A percentile compares a stretch with the other conserved stretches of the same genome.
These are phyloP conservation scores for Podaxis carcinomalis DNA, from an alignment of 768 basidiomycete genomes.

Conservation along the genomic window DNA sequence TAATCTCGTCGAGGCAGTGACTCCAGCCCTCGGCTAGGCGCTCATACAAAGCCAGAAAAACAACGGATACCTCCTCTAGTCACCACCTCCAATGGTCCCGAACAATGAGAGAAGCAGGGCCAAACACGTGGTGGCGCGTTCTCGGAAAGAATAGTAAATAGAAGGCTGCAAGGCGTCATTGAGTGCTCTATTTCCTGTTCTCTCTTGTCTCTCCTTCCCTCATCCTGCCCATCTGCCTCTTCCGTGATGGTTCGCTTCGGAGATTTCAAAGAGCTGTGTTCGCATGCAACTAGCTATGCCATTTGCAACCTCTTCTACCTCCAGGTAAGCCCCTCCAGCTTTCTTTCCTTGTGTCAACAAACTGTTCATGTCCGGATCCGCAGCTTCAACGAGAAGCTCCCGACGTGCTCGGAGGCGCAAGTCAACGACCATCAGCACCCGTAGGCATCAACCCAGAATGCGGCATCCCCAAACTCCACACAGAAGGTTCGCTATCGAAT, in stretches of 20 bases:
- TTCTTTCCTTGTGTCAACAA: conserved; percentile 1
- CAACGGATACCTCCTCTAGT: neutral
- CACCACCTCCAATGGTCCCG: neutral
- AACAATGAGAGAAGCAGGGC: conserved; percentile 1
- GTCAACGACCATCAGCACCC: conserved; percentile 46
- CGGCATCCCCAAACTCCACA: conserved; percentile 56
- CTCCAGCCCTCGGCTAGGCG: neutral
- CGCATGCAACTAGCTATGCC: conserved; percentile 61
- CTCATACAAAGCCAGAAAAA: neutral
- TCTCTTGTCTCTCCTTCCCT: neutral
- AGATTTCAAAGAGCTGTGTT: conserved; percentile 57
- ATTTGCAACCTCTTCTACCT: conserved; percentile 88
- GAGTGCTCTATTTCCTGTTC: neutral
- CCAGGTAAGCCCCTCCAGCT: conserved; percentile 43
- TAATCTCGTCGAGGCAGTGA: conserved; percentile 1
- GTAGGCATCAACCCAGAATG: conserved; percentile 73
- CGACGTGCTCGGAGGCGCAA: conserved; percentile 33
- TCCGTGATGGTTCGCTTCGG: conserved; percentile 50
- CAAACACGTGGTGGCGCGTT: conserved; percentile 7
- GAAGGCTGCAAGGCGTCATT: neutral
- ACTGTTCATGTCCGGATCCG: conserved; percentile 18
- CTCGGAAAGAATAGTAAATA: neutral
- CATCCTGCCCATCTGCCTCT: neutral
- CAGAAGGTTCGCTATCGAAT: conserved; percentile 59
- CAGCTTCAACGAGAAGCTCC: conserved; percentile 27